Evolutionary conservation across 352 stramenopile species (phyloP).

Genomic region (Phytophthora constricta): DNA sequence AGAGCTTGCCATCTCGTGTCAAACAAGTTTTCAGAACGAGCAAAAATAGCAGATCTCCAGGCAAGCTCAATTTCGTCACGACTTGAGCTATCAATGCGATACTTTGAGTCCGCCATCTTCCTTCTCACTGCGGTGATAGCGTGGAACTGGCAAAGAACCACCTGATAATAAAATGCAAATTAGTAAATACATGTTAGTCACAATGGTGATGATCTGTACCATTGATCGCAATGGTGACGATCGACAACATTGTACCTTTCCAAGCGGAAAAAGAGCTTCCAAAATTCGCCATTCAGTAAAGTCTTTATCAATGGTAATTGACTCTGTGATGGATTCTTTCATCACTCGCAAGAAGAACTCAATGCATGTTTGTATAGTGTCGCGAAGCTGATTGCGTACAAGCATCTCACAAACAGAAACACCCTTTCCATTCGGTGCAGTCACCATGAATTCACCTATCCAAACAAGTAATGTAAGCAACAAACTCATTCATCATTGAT

Average conservation of each 20-base stretch:
- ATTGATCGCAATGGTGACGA: neutral
- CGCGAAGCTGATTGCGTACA: neutral
- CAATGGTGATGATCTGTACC: conserved; percentile 5
- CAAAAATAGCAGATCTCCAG: neutral
- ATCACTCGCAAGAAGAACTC: neutral
- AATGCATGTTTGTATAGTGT: neutral
- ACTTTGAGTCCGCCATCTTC: conserved; percentile 6
- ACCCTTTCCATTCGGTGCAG: conserved; percentile 6
- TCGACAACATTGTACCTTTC: conserved; percentile 4
- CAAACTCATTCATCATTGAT: neutral
- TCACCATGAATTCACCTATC: conserved; percentile 14
- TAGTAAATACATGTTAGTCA: neutral
- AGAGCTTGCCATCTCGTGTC: neutral
- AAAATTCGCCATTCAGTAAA: conserved; percentile 11
- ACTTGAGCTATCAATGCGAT: neutral
- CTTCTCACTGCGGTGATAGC: conserved; percentile 7
- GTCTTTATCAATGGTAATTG: neutral
- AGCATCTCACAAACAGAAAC: conserved; percentile 16
- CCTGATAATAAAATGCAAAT: neutral
- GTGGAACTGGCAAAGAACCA: conserved; percentile 13
- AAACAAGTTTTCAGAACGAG: neutral
- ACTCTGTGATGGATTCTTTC: neutral
- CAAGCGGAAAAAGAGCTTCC: neutral
- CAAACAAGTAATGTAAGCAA: conserved; percentile 4
- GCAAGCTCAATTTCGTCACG: conserved; percentile 1